phyloP scores from a whole-genome alignment of 2,329 filamentous ascomycete genomes.

The Curvularia spicifera region DNA sequence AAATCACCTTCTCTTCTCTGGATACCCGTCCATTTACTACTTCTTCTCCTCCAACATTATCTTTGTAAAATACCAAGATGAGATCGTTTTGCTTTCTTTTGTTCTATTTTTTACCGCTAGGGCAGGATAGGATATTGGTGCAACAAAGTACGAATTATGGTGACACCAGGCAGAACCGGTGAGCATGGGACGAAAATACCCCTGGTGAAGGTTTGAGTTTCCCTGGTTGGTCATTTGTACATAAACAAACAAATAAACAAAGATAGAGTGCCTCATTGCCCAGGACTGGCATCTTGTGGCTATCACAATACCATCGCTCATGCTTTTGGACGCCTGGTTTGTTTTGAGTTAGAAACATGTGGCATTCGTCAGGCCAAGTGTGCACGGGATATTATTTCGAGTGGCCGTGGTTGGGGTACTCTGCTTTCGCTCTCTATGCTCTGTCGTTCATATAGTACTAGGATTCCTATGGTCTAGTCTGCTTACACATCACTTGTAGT shows the following conservation, averaged over 20 bases:
- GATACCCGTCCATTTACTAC: constrained; percentile 20
- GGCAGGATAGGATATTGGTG: constrained; percentile 4
- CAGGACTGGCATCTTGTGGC: constrained; percentile 8
- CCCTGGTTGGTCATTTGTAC: constrained; percentile 6
- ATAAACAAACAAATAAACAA: constrained; percentile 1
- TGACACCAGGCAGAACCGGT: constrained; percentile 1
- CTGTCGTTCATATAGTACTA: too few species aligned
- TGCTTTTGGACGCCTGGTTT: not conserved
- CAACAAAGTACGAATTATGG: constrained; percentile 10
- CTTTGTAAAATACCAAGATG: constrained; percentile 16
- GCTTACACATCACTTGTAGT: too few species aligned
- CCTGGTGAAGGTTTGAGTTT: constrained; percentile 5
- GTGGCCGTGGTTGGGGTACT: too few species aligned
- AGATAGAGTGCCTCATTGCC: constrained; percentile 1
- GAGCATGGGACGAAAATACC: constrained; percentile 14
- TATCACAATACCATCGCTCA: not conserved
- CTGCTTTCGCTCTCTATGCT: too few species aligned
- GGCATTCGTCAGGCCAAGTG: not conserved
- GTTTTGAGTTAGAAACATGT: not conserved
- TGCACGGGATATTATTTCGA: not conserved
- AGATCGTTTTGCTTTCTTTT: constrained; percentile 6
- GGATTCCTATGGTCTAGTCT: too few species aligned
- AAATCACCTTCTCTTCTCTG: constrained; percentile 14
- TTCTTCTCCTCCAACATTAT: constrained; percentile 9
- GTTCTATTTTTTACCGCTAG: not conserved